phyloP scores from a whole-genome alignment of 768 basidiomycete species.

The Trametes elegans region DNA sequence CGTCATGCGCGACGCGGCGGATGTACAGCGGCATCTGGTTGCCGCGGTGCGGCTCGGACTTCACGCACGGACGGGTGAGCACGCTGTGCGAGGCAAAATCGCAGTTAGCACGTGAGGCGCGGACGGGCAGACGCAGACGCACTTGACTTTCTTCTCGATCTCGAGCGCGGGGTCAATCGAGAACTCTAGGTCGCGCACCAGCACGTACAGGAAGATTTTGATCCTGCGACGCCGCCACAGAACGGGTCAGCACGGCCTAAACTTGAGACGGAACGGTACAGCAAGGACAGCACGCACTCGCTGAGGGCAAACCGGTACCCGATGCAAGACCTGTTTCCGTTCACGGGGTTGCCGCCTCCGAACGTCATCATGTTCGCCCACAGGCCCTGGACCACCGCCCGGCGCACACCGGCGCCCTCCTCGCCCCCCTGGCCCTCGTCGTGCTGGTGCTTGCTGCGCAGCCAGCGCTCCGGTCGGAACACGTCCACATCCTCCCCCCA shows the following conservation, averaged over 20 bases:
- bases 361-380: constrained; percentile 56
- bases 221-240: constrained; percentile 40
- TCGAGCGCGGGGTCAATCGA: constrained; percentile 47
- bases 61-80: constrained; percentile 57
- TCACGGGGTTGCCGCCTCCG: constrained; percentile 47
- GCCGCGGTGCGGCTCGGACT: constrained; percentile 49
- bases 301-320: constrained; percentile 59
- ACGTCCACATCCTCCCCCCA: constrained; percentile 68
- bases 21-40: constrained; percentile 56
- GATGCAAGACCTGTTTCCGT: constrained; percentile 58
- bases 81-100: constrained; percentile 36
- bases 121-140: constrained; percentile 31
- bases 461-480: constrained; percentile 47
- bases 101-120: constrained; percentile 1
- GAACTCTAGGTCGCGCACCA: constrained; percentile 57
- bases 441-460: too few species aligned
- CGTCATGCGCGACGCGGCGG: constrained; percentile 10
- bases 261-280: background rate
- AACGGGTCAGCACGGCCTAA: background rate
- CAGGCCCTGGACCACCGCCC: constrained; percentile 46
- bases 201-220: constrained; percentile 59
- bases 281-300: constrained; percentile 44
- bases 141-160: constrained; percentile 66
- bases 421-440: too few species aligned
- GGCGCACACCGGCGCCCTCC: constrained; percentile 38